Base-by-base conservation (phyloP, 2,329 filamentous ascomycete genomes). In the Neoascochyta sp. region DNA sequence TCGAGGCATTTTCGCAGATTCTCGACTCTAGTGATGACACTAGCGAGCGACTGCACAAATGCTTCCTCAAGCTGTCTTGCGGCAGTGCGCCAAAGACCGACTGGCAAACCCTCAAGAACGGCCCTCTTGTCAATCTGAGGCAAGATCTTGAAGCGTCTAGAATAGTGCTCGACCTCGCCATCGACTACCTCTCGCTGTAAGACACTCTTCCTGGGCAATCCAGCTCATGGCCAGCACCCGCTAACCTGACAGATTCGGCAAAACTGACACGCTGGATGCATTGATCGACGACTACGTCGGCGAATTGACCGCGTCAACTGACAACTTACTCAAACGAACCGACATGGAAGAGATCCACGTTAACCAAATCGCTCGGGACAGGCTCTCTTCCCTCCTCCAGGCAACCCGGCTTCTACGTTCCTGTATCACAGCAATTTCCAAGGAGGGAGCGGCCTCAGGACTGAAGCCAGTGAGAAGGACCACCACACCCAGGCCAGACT, bases 101-200 rank as follows among this genome's bases (percentile, higher is more conserved):
- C 15, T 57, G 53, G 54, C 41, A 43, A 3, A 16, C 15, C 5
- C 32, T 50, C 15, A 48, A 47, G 24, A 37, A 37, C n/a, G 42
- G 44, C 9, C 19, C 39, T 3, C 25, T 55, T 20, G 28, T 36
- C 4, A 36, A 32, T 13, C 20, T 57, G 21, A 39, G 47, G 16
- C 45, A 53, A 23, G 50, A 53, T 15, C 36, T 60, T 7, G 48
- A 54, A 22, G 48, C 45, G 1, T 41, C 55, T 10, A 47, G 47
- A 20, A 47, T 49, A 5, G 44, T 53, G 6, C 33, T 60, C 8
- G 54, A 60, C 21, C 37, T 60, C 16, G 37, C 50, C 24, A 32
- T 60, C 9, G 54, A 60, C 31, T 49, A 54, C 17, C 37, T 56
- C 9, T 45, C 50, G 4, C 22, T 57, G 54, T 60, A 33, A 43